Evolutionary conservation across 2,329 filamentous ascomycete genomes (phyloP).

Genomic region (Penicillium vulpinum): DNA sequence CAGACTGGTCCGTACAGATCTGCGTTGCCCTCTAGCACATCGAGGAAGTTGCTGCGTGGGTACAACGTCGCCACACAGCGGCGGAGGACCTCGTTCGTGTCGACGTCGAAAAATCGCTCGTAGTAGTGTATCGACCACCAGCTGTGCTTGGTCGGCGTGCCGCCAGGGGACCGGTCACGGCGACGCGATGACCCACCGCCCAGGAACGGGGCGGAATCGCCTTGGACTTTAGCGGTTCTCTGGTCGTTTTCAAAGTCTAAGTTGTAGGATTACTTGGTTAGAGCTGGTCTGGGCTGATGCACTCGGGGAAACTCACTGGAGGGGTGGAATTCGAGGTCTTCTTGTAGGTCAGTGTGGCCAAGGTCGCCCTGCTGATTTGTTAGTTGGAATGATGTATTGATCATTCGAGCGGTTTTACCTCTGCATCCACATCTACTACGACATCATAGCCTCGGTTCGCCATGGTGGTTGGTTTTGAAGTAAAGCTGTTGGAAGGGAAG

Average conservation of each 20-base stretch:
- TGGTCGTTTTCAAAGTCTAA: conserved; percentile 67
- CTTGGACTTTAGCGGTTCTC: conserved; percentile 51
- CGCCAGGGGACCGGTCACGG: conserved; percentile 43
- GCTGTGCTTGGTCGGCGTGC: conserved; percentile 70
- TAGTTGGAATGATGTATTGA: conserved; percentile 8
- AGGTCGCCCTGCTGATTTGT: conserved; percentile 73
- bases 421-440: conserved; percentile 94
- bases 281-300: background rate
- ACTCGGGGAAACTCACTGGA: conserved; percentile 59
- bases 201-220: conserved; percentile 53
- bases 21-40: conserved; percentile 93
- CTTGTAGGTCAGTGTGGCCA: conserved; percentile 95
- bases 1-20: conserved; percentile 97
- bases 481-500: conserved; percentile 21
- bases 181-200: conserved; percentile 43
- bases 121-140: conserved; percentile 95
- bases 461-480: conserved; percentile 53
- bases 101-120: conserved; percentile 97
- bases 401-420: conserved; percentile 58
- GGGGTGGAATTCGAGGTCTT: conserved; percentile 98
- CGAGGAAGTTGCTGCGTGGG: conserved; percentile 91
- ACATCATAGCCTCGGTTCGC: conserved; percentile 91
- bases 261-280: background rate
- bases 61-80: conserved; percentile 88
- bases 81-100: conserved; percentile 82